phyloP scores from a whole-genome alignment of 495 filamentous ascomycete genomes.

The Aspergillus steynii region DNA sequence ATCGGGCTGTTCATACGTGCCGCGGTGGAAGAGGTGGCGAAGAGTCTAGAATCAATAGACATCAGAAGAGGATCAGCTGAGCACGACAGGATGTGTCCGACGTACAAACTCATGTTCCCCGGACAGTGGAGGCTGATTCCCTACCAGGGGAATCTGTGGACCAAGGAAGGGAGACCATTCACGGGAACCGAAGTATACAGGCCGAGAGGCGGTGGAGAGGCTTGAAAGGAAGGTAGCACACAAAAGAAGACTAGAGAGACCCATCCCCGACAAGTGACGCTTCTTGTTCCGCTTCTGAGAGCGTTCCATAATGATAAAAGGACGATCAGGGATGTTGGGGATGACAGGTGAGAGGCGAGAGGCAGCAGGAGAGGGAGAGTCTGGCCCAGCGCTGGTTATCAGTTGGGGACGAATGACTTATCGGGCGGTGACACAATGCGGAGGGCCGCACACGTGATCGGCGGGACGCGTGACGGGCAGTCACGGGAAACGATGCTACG shows the following conservation, averaged over 20 bases:
- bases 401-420: constrained; percentile 17
- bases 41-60: constrained; percentile 59
- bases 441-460: constrained; percentile 19
- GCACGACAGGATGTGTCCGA: constrained; percentile 14
- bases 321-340: constrained; percentile 20
- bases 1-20: constrained; percentile 67
- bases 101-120: constrained; percentile 43
- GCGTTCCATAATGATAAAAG: constrained; percentile 16
- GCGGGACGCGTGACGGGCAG: constrained; percentile 17
- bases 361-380: background rate
- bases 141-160: constrained; percentile 31
- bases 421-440: constrained; percentile 33
- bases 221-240: constrained; percentile 24
- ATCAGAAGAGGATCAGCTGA: background rate
- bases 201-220: constrained; percentile 28
- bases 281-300: constrained; percentile 14
- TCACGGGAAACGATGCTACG: constrained; percentile 1
- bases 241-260: constrained; percentile 22
- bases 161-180: constrained; percentile 32
- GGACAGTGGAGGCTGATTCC: constrained; percentile 18
- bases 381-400: constrained; percentile 13
- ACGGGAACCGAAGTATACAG: constrained; percentile 32
- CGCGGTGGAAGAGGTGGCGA: constrained; percentile 90
- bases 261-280: constrained; percentile 13
- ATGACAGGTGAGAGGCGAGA: background rate